Percentiles rank a stretch among this genome's conserved stretches.
These are phyloP conservation scores for Halophytophthora batemanensis DNA, from an alignment of 352 stramenopile species.

Conservation along the genomic window DNA sequence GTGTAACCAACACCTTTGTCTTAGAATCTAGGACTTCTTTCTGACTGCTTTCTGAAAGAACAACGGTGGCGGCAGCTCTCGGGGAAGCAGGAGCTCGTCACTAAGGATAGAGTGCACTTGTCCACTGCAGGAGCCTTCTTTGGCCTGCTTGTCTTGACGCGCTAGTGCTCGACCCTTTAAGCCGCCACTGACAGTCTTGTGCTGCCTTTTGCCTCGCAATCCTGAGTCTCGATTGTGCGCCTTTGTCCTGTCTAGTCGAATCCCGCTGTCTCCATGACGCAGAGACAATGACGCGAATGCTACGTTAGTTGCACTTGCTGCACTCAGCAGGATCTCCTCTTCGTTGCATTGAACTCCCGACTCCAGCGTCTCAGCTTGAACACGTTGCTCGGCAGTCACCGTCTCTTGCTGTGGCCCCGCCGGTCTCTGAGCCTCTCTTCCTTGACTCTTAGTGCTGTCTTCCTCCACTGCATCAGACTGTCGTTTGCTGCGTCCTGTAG, in stretches of 20 bases:
- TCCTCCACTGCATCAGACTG: not conserved
- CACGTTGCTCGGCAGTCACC: not conserved
- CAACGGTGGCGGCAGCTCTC: conserved; percentile 35
- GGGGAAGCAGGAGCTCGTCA: conserved; percentile 15
- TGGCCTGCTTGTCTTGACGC: not conserved
- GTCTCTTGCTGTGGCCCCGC: not conserved
- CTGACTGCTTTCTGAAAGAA: conserved; percentile 38
- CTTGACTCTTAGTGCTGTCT: not conserved
- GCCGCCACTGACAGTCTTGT: conserved; percentile 4
- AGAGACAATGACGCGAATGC: not conserved
- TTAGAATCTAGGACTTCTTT: conserved; percentile 12
- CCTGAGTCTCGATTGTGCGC: not conserved
- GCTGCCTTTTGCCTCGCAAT: not conserved
- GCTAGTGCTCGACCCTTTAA: not conserved
- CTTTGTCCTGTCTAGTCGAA: not conserved
- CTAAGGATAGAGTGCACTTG: not conserved
- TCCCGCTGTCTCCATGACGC: not conserved
- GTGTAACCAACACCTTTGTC: not conserved
- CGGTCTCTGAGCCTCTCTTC: not conserved
- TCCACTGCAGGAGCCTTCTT: not conserved
- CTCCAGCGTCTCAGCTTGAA: conserved; percentile 17
- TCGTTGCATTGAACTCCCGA: conserved; percentile 33
- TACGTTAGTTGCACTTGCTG: not conserved
- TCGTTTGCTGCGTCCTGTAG: not conserved
- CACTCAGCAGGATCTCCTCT: conserved; percentile 7